A percentile compares a stretch with the other conserved stretches of the same genome.
Conservation (phyloP, 306 rosid species). For the Boehmeria nivea region DNA sequence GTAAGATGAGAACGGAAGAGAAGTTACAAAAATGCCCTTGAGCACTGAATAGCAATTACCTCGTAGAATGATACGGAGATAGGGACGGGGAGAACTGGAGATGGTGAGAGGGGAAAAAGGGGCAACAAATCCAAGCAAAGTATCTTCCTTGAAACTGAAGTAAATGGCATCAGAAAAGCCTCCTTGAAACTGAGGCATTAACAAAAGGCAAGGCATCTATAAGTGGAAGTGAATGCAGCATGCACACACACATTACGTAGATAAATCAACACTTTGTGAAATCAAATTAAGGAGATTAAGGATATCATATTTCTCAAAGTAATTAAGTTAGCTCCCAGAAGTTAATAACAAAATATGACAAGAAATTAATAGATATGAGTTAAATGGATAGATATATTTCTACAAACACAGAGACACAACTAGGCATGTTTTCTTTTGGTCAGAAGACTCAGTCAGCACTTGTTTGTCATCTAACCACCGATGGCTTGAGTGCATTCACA, state of each 20-base stretch:
- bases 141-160: conserved; percentile 70
- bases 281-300: neutral
- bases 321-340: neutral
- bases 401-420: too few species aligned
- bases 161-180: conserved; percentile 87
- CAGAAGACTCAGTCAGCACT: too few species aligned
- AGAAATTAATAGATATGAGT: neutral
- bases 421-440: neutral
- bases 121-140: conserved; percentile 68
- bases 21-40: neutral
- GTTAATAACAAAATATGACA: neutral
- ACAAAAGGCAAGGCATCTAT: too few species aligned
- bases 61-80: conserved; percentile 72
- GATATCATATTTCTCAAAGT: neutral
- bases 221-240: too few species aligned
- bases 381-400: too few species aligned
- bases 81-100: conserved; percentile 39
- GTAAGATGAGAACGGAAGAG: neutral
- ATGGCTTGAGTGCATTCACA: neutral
- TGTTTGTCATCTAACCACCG: neutral
- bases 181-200: conserved; percentile 75
- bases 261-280: neutral
- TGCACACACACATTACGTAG: too few species aligned
- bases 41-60: conserved; percentile 39
- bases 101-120: conserved; percentile 56